Conservation (phyloP, 805 yeast species). For the Cyberlindnera nakhonratchasimensis region DNA sequence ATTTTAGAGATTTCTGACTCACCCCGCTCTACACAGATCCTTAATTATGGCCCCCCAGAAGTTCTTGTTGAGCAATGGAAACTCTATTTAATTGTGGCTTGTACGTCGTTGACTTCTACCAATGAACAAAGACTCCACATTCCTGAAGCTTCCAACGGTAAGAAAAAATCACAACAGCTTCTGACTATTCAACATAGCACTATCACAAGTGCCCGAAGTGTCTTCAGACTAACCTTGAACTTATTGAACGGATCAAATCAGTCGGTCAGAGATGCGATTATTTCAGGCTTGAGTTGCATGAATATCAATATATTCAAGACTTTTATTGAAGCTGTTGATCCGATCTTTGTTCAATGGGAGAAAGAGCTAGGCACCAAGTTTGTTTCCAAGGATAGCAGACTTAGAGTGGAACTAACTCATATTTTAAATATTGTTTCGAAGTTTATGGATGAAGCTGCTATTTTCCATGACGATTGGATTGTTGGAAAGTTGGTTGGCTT, state of each 20-base stretch:
- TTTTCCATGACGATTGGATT: constrained; percentile 66
- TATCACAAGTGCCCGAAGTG: constrained; percentile 87
- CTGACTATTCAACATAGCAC: constrained; percentile 84
- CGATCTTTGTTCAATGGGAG: constrained; percentile 54
- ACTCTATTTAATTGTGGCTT: constrained; percentile 82
- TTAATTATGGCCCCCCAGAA: constrained; percentile 54
- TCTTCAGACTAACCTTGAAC: constrained; percentile 85
- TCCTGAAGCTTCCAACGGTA: constrained; percentile 54
- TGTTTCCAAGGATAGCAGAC: constrained; percentile 37
- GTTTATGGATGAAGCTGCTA: constrained; percentile 47
- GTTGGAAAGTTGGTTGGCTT: constrained; percentile 59
- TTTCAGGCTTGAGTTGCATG: constrained; percentile 84
- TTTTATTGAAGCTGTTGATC: constrained; percentile 70
- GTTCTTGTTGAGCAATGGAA: constrained; percentile 83
- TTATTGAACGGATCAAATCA: constrained; percentile 66
- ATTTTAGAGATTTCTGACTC: constrained; percentile 51
- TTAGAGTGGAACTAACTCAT: constrained; percentile 76
- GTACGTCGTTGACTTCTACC: constrained; percentile 86
- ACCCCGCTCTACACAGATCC: constrained; percentile 28
- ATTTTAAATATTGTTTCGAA: constrained; percentile 67
- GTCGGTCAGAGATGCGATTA: constrained; percentile 77
- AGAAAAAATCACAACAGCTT: constrained; percentile 76
- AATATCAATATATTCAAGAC: constrained; percentile 87
- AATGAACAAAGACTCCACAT: constrained; percentile 76
- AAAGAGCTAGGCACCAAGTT: constrained; percentile 39